Percentiles rank a stretch among this genome's conserved stretches.
Evolutionary conservation across 2,329 filamentous ascomycete species (phyloP).

Genomic region (Aplosporella prunicola): DNA sequence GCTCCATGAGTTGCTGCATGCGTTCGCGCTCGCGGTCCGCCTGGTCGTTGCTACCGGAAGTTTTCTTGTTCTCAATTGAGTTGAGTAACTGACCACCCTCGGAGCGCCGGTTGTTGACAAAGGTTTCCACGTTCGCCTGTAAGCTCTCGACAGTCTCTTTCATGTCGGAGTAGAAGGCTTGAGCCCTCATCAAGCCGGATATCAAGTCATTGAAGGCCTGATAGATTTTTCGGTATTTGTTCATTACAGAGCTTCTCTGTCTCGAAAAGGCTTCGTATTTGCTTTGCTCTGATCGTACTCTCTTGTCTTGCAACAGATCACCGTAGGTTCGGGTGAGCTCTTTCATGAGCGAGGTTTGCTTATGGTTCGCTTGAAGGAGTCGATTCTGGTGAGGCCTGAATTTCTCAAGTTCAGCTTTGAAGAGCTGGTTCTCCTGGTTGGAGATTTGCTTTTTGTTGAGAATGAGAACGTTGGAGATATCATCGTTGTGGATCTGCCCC

Average conservation of each 20-base stretch:
- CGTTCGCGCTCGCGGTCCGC: slow-evolving; percentile 82
- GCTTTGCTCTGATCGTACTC: slow-evolving; percentile 85
- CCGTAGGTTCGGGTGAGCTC: slow-evolving; percentile 85
- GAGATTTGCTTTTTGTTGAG: slow-evolving; percentile 95
- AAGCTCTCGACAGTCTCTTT: slow-evolving; percentile 85
- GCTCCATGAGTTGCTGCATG: slow-evolving; percentile 82
- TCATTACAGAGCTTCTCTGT: slow-evolving; percentile 70
- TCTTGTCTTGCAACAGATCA: slow-evolving; percentile 81
- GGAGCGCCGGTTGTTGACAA: slow-evolving; percentile 85
- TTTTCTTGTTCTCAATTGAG: slow-evolving; percentile 74
- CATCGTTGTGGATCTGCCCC: slow-evolving; percentile 77
- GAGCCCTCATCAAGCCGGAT: slow-evolving; percentile 76
- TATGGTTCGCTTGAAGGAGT: slow-evolving; percentile 86
- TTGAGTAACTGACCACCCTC: slow-evolving; percentile 84
- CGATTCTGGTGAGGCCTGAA: slow-evolving; percentile 89
- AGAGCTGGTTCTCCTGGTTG: slow-evolving; percentile 84
- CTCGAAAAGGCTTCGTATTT: slow-evolving; percentile 86
- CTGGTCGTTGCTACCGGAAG: slow-evolving; percentile 45
- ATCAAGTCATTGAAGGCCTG: slow-evolving; percentile 87
- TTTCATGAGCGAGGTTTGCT: slow-evolving; percentile 89
- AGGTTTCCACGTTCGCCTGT: slow-evolving; percentile 91
- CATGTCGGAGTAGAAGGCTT: slow-evolving; percentile 94
- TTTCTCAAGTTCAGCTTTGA: slow-evolving; percentile 95
- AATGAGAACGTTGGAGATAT: slow-evolving; percentile 95
- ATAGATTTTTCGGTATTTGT: slow-evolving; percentile 81